Percentiles rank a stretch among this genome's conserved stretches.
phyloP scores from a whole-genome alignment of 192 early-diverging fungal genomes.

The Endogone sp. region DNA sequence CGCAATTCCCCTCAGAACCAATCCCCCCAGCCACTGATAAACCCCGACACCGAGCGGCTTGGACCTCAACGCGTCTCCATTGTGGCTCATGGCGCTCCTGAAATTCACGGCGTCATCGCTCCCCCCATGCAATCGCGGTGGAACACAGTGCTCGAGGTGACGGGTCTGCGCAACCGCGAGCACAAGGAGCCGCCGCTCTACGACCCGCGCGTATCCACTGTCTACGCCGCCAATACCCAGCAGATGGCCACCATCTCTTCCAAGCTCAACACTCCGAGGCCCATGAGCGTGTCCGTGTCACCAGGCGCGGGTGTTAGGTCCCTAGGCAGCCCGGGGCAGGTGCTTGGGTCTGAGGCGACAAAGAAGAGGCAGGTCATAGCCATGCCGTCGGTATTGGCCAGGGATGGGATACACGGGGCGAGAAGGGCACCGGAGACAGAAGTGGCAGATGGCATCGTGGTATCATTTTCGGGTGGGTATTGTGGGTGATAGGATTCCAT shows the following conservation, averaged over 20 bases:
- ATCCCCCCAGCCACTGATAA: background rate
- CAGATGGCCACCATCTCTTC: background rate
- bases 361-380: slow-evolving; percentile 11
- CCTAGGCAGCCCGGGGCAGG: slow-evolving; percentile 14
- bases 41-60: slow-evolving; percentile 11
- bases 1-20: background rate
- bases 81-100: slow-evolving; percentile 43
- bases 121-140: slow-evolving; percentile 50
- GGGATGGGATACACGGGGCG: background rate
- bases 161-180: slow-evolving; percentile 23
- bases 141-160: slow-evolving; percentile 56
- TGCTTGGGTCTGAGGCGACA: slow-evolving; percentile 2
- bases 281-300: slow-evolving; percentile 15
- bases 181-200: slow-evolving; percentile 1
- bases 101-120: slow-evolving; percentile 39
- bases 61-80: slow-evolving; percentile 46
- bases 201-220: background rate
- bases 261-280: slow-evolving; percentile 1
- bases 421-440: slow-evolving; percentile 37
- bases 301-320: slow-evolving; percentile 16
- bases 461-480: slow-evolving; percentile 48
- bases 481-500: background rate
- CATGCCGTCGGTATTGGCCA: background rate
- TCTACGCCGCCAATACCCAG: background rate
- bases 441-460: slow-evolving; percentile 51